Evolutionary conservation across 2,329 filamentous ascomycete genomes (phyloP), one percentile per base, ranked within the genome.

Genomic region (Cordyceps pruinosa): DNA sequence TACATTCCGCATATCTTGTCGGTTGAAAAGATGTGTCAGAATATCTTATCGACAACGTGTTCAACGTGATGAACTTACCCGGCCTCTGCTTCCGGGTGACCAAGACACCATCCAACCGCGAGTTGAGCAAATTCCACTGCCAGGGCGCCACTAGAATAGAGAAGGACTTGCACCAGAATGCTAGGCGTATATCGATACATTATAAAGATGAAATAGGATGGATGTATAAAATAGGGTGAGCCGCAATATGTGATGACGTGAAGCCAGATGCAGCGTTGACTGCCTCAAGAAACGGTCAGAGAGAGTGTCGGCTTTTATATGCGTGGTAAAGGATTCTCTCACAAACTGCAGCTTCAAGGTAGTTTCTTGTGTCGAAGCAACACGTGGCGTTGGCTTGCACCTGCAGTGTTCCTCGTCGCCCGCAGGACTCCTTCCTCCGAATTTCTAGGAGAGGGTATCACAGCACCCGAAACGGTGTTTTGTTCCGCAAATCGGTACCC

Each of bases 41-140:
- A 13, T 9, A 2, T 12, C 4, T 12, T 15, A 3, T 56, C 13
- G 4, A n/a, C 4, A 17, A 21, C 23, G 2, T 5, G 28, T 21
- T 15, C 13, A 2, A 21, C 7, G 17, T 9, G 28, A 44, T 44
- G 2, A 23, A 50, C 54, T 23, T 51, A 57, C 54, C 54, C 54
- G 15, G 34, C 46, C 21, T 44, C 28, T 28, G 46, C 54, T 17
- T 35, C 37, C 17, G 37, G 54, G 12, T 57, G 54, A 57, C 45
- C 39, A 13, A 57, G 39, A 46, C 54, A 57, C 54, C 54, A 57
- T 35, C 30, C 21, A 7, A 57, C 41, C 25, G 54, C 54, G n/a
- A 57, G 54, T 13, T 57, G 46, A 15, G 15, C 37, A 10, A 35
- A 37, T 41, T 50, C 10, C 21, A 23, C 39, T 44, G 54, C 37